Percentiles rank a stretch among this genome's conserved stretches.
Conservation (phyloP, 441 rosid genomes). For the Syzygium malaccense region DNA sequence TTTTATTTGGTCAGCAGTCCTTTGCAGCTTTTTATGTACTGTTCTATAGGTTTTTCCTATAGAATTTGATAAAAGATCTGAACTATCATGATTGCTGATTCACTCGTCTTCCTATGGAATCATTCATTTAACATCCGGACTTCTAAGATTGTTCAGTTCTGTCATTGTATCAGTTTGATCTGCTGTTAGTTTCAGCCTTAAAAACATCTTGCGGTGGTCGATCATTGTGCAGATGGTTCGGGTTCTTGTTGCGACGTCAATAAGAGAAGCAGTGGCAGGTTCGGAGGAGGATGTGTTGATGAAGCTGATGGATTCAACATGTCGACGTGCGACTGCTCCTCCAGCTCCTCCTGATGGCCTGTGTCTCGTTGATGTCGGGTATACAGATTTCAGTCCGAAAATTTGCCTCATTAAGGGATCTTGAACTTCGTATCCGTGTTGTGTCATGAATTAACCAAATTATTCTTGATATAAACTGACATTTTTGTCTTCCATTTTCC, state of each 20-base stretch:
- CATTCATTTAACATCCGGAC: background rate
- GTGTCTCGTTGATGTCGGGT: slow-evolving; percentile 82
- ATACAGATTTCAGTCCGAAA: slow-evolving; percentile 52
- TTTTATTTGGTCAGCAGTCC: background rate
- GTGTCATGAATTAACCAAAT: background rate
- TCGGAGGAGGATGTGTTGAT: slow-evolving; percentile 68
- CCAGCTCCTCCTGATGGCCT: slow-evolving; percentile 90
- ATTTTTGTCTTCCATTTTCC: background rate
- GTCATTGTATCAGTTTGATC: background rate
- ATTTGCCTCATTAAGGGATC: slow-evolving; percentile 29
- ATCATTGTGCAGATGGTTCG: slow-evolving; percentile 63
- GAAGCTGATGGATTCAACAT: slow-evolving; percentile 68
- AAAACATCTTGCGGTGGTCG: background rate
- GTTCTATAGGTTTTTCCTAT: background rate
- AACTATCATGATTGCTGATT: background rate
- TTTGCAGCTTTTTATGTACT: background rate
- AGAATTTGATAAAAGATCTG: background rate
- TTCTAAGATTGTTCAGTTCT: background rate
- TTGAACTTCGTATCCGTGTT: background rate
- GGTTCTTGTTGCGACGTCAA: slow-evolving; percentile 81
- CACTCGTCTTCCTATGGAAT: background rate
- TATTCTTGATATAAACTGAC: background rate
- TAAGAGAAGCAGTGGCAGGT: slow-evolving; percentile 88
- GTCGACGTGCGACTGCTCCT: slow-evolving; percentile 91
- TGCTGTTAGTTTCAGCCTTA: background rate